Evolutionary conservation across 371 early-diverging fungal genomes (phyloP).

Genomic region (Mortierella sp.): DNA sequence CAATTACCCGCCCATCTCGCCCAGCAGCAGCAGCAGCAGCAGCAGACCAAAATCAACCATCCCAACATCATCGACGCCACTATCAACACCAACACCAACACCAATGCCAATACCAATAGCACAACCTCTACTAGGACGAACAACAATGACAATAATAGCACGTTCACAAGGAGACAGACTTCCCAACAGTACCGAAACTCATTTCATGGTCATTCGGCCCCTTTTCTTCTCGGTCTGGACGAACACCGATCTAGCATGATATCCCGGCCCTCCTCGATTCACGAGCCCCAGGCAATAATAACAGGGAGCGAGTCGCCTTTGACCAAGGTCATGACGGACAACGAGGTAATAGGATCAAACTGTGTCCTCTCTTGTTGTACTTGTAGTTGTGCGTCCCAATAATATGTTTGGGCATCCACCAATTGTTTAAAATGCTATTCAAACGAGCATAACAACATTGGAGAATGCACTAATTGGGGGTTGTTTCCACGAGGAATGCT

Average conservation of each 20-base stretch:
- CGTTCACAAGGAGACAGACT: slow-evolving; percentile 10
- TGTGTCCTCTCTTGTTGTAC: neutral
- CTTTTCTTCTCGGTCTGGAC: slow-evolving; percentile 15
- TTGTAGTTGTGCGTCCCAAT: neutral
- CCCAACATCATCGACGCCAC: neutral
- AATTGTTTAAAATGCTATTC: neutral
- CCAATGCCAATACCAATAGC: slow-evolving; percentile 11
- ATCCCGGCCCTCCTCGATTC: slow-evolving; percentile 20
- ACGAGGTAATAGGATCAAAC: slow-evolving; percentile 39
- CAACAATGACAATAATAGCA: neutral
- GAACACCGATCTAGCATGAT: slow-evolving; percentile 5
- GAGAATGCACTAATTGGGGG: neutral
- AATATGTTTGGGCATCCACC: neutral
- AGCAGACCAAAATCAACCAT: slow-evolving; percentile 11
- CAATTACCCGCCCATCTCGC: slow-evolving; percentile 38
- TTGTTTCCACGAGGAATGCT: slow-evolving; percentile 8
- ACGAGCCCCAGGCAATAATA: slow-evolving; percentile 9
- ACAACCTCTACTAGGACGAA: neutral
- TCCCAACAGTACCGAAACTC: slow-evolving; percentile 37
- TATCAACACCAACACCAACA: slow-evolving; percentile 2
- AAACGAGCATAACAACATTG: neutral
- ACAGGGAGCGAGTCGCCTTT: slow-evolving; percentile 13
- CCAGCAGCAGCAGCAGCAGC: neutral
- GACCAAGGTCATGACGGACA: slow-evolving; percentile 25
- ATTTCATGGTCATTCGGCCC: slow-evolving; percentile 34